These are phyloP conservation scores for Suillus lakei DNA, from an alignment of 768 basidiomycete genomes.

Conservation along the genomic window DNA sequence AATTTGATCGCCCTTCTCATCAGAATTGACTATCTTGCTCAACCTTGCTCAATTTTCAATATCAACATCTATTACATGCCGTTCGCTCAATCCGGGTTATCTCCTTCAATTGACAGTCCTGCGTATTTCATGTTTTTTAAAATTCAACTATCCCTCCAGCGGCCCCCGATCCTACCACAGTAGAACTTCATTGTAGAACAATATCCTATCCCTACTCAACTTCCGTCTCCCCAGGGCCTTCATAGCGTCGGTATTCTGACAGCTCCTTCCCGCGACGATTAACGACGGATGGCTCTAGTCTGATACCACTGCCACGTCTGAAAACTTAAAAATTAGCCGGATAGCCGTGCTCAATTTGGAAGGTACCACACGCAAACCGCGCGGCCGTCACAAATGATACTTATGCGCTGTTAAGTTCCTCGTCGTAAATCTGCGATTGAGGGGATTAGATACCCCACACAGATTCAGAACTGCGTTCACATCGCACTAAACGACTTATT, in stretches of 20 bases:
- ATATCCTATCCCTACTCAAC: too few species aligned
- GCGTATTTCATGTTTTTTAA: background rate
- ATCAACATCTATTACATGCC: background rate
- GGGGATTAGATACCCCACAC: slow-evolving; percentile 6
- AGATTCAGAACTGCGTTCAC: background rate
- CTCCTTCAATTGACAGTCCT: background rate
- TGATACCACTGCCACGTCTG: slow-evolving; percentile 1
- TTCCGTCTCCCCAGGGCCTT: too few species aligned
- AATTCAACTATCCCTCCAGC: background rate
- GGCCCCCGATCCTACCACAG: background rate
- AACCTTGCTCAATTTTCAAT: background rate
- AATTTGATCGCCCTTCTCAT: slow-evolving; percentile 9
- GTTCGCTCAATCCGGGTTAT: background rate
- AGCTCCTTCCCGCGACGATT: slow-evolving; percentile 6
- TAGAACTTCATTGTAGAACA: too few species aligned
- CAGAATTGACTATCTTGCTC: slow-evolving; percentile 3
- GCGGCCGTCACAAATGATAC: background rate
- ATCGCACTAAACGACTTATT: background rate
- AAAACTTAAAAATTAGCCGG: slow-evolving; percentile 6
- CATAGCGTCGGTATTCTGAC: too few species aligned
- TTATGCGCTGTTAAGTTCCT: slow-evolving; percentile 3
- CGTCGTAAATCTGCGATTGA: slow-evolving; percentile 7
- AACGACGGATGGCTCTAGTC: background rate
- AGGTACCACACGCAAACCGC: background rate
- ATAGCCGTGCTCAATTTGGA: slow-evolving; percentile 1